Base-by-base conservation (phyloP, 2,329 filamentous ascomycete genomes). In the Fusarium transvaalense region DNA sequence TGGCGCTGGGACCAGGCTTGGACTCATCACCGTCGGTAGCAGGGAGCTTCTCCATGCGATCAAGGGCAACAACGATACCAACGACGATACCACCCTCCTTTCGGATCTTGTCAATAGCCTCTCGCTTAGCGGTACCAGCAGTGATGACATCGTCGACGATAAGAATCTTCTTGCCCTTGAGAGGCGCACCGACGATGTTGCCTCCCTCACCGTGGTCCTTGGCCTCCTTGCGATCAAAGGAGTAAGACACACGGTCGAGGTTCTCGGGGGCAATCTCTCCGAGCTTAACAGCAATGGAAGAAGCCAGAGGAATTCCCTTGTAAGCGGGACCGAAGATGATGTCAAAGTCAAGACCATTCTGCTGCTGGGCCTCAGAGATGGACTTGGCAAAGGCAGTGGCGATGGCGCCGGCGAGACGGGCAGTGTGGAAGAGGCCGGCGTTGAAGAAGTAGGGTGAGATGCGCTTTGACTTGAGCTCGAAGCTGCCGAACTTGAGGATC, bases 141-240 rank as follows among this genome's bases (percentile, higher is more conserved):
- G 94, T 97, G 75, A 98, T 95, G 59, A 99, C 95, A 81, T 98
- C 96, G 83, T 99, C 96, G 39, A 99, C 91, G 72, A 99, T 92
- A 34, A 99, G 85, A 17, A 97, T 89, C 64, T 87, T 88, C 86
- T 96, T 94, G 55, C 92, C 94, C 81, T 92, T 91, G 53, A 98
- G 83, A 9, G 91, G 86, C 31, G 93, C 92, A 13, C 96, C 96
- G 15, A 98, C 94, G 75, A 98, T 97, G 78, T 88, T 92, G 43
- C 96, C 95, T 34, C 95, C 95, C 81, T 99, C 96, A 43, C 96
- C 95, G 79, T 98, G 95, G 76, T 93, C 92, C 84, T 98, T 98
- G 75, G 91, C 92, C 82, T 98, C 96, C 82, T 98, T 98, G 76
- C 96, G 89, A 82, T 98, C 97, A 82, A 97, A 98, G 34, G 90